Conservation (phyloP, 331 rosid species). For the Spiraea crenata region DNA sequence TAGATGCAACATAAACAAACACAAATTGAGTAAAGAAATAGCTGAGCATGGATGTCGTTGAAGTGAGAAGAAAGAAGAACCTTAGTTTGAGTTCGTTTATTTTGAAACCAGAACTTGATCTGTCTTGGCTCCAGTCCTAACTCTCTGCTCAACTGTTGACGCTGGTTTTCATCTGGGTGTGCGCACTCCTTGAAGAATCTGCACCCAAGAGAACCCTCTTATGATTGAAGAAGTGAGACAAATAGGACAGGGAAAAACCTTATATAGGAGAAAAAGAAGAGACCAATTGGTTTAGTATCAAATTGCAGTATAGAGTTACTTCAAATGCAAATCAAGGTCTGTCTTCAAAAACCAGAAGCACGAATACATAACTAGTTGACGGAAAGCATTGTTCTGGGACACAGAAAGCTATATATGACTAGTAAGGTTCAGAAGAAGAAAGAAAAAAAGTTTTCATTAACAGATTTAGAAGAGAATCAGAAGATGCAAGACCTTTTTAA, state of each 20-base stretch:
- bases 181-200: conserved; percentile 52
- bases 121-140: conserved; percentile 57
- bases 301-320: background rate
- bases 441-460: background rate
- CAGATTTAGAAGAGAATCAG: background rate
- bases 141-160: conserved; percentile 42
- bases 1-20: background rate
- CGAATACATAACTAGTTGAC: background rate
- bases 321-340: background rate
- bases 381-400: background rate
- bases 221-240: background rate
- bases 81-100: conserved; percentile 66
- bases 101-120: conserved; percentile 81
- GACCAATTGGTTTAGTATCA: background rate
- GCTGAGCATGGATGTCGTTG: background rate
- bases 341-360: background rate
- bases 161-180: conserved; percentile 53
- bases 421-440: too few species aligned
- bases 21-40: background rate
- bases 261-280: background rate
- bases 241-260: background rate
- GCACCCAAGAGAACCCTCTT: background rate
- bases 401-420: too few species aligned
- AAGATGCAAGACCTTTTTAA: background rate
- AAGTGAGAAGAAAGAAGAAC: conserved; percentile 25